Percentiles rank a stretch among this genome's conserved stretches.
Conservation (phyloP, 768 basidiomycete species). For the Leccinum fibrillosum region DNA sequence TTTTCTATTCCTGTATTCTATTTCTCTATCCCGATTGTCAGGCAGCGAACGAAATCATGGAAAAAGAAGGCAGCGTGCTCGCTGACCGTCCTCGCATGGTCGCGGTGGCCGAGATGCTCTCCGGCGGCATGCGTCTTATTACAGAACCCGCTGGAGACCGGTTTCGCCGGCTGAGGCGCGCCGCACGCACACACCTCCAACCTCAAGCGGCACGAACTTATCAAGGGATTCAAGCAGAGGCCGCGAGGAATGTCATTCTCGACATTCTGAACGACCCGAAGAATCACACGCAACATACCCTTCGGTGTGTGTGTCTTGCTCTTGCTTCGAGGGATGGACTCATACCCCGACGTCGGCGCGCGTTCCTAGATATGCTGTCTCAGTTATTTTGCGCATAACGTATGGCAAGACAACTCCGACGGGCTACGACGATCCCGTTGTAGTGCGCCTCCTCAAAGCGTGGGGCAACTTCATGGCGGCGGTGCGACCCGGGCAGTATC, state of each 20-base stretch:
- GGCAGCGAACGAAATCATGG: conserved; percentile 57
- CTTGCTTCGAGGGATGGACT: neutral
- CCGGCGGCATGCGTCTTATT: conserved; percentile 51
- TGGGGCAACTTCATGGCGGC: conserved; percentile 26
- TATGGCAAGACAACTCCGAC: conserved; percentile 27
- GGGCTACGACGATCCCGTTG: conserved; percentile 11
- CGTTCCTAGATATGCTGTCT: conserved; percentile 19
- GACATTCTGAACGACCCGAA: conserved; percentile 19
- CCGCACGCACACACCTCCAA: conserved; percentile 52
- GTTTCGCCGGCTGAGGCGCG: conserved; percentile 53
- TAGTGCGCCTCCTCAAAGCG: conserved; percentile 16
- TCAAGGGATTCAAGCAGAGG: conserved; percentile 40
- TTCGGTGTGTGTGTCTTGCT: conserved; percentile 11
- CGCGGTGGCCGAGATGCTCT: conserved; percentile 52
- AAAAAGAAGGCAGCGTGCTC: conserved; percentile 49
- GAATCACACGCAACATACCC: conserved; percentile 8
- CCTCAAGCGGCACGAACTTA: conserved; percentile 46
- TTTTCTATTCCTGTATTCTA: neutral
- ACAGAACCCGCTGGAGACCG: conserved; percentile 47
- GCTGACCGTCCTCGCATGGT: conserved; percentile 49
- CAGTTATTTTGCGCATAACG: conserved; percentile 21
- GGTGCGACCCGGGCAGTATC: conserved; percentile 30
- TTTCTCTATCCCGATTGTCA: conserved; percentile 14
- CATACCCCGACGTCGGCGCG: neutral
- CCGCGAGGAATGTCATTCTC: conserved; percentile 16